Evolutionary conservation across 2,329 filamentous ascomycete genomes (phyloP).

Genomic region (Endothia cerciana): DNA sequence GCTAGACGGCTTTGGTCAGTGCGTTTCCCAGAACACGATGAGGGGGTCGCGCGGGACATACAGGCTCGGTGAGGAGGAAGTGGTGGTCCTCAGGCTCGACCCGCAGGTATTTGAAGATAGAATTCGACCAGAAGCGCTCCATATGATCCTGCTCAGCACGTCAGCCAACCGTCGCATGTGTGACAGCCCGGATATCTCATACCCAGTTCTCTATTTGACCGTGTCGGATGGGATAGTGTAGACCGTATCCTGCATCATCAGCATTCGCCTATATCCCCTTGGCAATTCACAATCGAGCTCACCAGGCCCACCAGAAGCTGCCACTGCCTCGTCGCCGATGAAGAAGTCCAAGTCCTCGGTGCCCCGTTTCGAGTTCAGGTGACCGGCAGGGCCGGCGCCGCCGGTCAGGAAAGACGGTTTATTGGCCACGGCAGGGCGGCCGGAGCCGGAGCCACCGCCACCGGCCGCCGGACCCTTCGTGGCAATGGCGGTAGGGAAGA

Average conservation of each 20-base stretch:
- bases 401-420: slow-evolving; percentile 96
- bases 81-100: slow-evolving; percentile 99
- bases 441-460: slow-evolving; percentile 77
- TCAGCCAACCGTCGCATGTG: slow-evolving; percentile 34
- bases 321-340: slow-evolving; percentile 94
- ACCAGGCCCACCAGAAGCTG: slow-evolving; percentile 83
- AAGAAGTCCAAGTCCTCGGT: slow-evolving; percentile 99
- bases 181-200: slow-evolving; percentile 37
- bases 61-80: slow-evolving; percentile 96
- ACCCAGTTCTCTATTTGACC: slow-evolving; percentile 99
- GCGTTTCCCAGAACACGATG: neutral
- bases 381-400: slow-evolving; percentile 79
- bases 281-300: slow-evolving; percentile 35
- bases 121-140: slow-evolving; percentile 99
- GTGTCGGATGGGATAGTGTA: slow-evolving; percentile 97
- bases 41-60: slow-evolving; percentile 50
- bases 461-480: slow-evolving; percentile 81
- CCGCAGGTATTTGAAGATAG: slow-evolving; percentile 98
- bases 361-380: slow-evolving; percentile 88
- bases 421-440: slow-evolving; percentile 86
- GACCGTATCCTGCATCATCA: slow-evolving; percentile 72
- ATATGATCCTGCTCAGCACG: slow-evolving; percentile 77
- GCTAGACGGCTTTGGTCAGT: slow-evolving; percentile 53
- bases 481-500: slow-evolving; percentile 98
- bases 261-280: slow-evolving; percentile 23